Percentiles rank a stretch among this genome's conserved stretches.
Evolutionary conservation across 352 stramenopile genomes (phyloP).

Genomic region (Elongisporangium senticosum): DNA sequence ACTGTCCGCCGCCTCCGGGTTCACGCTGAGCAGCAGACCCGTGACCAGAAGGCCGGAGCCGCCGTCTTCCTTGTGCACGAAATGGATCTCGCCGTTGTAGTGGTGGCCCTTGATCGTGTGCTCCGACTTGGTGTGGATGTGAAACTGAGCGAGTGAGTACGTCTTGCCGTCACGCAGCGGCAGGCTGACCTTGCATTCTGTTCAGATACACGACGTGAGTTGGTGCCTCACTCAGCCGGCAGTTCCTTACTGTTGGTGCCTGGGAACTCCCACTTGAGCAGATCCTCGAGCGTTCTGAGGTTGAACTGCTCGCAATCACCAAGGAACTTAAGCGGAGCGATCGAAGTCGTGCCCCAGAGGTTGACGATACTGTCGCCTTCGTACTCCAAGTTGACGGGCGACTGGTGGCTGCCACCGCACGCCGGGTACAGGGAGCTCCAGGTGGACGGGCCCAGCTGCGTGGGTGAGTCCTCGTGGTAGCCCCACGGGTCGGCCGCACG

Average conservation of each 20-base stretch:
- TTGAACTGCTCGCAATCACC: conserved; percentile 49
- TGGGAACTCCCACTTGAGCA: conserved; percentile 58
- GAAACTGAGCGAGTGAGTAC: conserved; percentile 56
- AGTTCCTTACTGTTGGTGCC: conserved; percentile 23
- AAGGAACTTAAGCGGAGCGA: conserved; percentile 39
- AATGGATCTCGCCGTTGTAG: conserved; percentile 43
- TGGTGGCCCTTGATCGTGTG: conserved; percentile 38
- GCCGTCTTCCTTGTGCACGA: conserved; percentile 35
- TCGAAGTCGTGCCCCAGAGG: conserved; percentile 33
- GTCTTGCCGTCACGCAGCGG: conserved; percentile 32
- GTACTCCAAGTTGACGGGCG: conserved; percentile 48
- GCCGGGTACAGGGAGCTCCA: conserved; percentile 31
- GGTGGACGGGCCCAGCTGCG: conserved; percentile 29
- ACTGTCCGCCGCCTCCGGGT: conserved; percentile 26
- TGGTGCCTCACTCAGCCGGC: not conserved
- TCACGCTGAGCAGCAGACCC: conserved; percentile 35
- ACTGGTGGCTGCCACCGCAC: conserved; percentile 44
- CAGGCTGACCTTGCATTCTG: conserved; percentile 49
- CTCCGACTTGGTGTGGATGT: conserved; percentile 39
- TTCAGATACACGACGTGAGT: not conserved
- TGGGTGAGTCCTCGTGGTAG: conserved; percentile 32
- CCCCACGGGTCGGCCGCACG: conserved; percentile 31
- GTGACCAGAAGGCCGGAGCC: conserved; percentile 23
- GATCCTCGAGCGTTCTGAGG: conserved; percentile 48
- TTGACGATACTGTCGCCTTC: conserved; percentile 24